Percentiles rank a stretch among this genome's conserved stretches.
Conservation (phyloP, 306 rosid genomes). For the Pueraria montana region DNA sequence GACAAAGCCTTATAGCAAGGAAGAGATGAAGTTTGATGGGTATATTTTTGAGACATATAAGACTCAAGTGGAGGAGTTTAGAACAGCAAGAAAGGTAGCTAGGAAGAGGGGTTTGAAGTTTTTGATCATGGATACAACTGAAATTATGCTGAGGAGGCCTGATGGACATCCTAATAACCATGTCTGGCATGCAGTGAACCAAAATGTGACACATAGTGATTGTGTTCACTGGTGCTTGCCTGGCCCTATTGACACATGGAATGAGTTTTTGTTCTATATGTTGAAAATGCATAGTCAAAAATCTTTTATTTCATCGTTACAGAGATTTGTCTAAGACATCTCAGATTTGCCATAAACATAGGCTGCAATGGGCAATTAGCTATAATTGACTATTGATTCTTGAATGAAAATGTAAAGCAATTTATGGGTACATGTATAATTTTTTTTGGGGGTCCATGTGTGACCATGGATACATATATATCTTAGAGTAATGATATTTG, state of each 20-base stretch:
- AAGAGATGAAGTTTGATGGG: slow-evolving; percentile 50
- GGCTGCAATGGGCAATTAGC: background rate
- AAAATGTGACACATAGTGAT: slow-evolving; percentile 59
- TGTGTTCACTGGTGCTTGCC: slow-evolving; percentile 98
- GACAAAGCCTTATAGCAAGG: slow-evolving; percentile 63
- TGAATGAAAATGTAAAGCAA: background rate
- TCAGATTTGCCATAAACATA: background rate
- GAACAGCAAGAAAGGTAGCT: slow-evolving; percentile 53
- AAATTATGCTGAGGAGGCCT: slow-evolving; percentile 75
- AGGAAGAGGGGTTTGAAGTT: slow-evolving; percentile 63
- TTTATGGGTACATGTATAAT: background rate
- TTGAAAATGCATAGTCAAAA: slow-evolving; percentile 54
- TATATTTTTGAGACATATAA: slow-evolving; percentile 53
- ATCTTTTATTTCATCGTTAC: background rate
- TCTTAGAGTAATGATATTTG: no score
- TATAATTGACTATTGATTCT: background rate
- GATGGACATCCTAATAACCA: slow-evolving; percentile 83
- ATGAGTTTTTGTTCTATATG: slow-evolving; percentile 69
- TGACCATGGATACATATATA: background rate
- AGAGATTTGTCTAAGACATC: slow-evolving; percentile 22
- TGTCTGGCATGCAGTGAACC: slow-evolving; percentile 48
- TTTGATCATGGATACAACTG: slow-evolving; percentile 67
- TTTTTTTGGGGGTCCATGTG: background rate
- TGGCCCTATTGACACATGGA: slow-evolving; percentile 92
- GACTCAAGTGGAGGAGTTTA: slow-evolving; percentile 70